Evolutionary conservation across 345 rosid genomes (phyloP).

Genomic region (Linum usitatissimum): DNA sequence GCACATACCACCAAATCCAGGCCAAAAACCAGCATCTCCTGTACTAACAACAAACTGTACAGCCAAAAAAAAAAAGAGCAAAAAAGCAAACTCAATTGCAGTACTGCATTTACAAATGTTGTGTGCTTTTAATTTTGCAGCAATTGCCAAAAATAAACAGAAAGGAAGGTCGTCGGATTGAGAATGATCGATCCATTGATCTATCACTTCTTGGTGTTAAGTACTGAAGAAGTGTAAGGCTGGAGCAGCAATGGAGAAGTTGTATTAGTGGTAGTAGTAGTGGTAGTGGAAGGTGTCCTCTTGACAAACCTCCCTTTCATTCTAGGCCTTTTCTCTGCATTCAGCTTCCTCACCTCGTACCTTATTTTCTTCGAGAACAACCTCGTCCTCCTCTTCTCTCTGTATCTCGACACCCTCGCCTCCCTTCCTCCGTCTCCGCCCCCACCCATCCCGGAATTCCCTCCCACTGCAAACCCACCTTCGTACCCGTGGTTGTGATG

Average conservation of each 20-base stretch:
- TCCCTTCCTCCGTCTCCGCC: constrained; percentile 57
- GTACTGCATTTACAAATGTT: too few relatives aligned
- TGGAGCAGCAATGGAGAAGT: background rate
- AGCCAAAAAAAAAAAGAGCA: too few relatives aligned
- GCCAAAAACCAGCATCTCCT: too few relatives aligned
- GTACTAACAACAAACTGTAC: too few relatives aligned
- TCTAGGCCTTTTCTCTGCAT: constrained; percentile 94
- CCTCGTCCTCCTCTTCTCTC: constrained; percentile 81
- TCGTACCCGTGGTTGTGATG: constrained; percentile 8
- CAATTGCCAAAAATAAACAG: too few relatives aligned
- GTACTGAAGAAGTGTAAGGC: background rate
- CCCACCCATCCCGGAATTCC: constrained; percentile 5
- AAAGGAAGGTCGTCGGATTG: too few relatives aligned
- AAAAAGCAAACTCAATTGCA: too few relatives aligned
- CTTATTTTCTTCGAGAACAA: constrained; percentile 90
- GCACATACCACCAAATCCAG: too few relatives aligned
- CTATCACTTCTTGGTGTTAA: too few relatives aligned
- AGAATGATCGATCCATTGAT: too few relatives aligned
- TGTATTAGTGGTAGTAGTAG: background rate
- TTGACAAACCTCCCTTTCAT: constrained; percentile 98
- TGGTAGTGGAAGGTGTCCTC: constrained; percentile 37
- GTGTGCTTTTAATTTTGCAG: too few relatives aligned
- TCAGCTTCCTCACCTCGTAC: constrained; percentile 82
- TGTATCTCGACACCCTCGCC: constrained; percentile 75
- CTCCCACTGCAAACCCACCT: constrained; percentile 6